Base-by-base conservation (phyloP, 805 yeast species). In the Myxozyma neglecta region DNA sequence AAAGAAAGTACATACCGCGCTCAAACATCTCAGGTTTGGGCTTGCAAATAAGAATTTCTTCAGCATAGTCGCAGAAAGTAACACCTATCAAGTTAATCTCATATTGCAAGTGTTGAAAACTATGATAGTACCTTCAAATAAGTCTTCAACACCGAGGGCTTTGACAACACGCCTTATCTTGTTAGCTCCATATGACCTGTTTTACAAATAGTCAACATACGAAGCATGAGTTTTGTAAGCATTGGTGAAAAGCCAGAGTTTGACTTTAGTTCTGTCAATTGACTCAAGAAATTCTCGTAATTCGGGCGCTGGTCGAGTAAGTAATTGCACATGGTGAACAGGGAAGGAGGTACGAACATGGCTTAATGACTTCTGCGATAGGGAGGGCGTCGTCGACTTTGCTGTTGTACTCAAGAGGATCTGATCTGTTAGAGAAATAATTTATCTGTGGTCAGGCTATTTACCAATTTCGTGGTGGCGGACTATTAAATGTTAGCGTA, bases 381-480 rank as follows among this genome's bases (percentile, higher is more conserved):
- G 97, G 97, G 51, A 93, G 79, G 0, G 97, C 86, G 72, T 93
- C 99, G 75, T 93, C 99, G 14, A 93, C 98, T 68, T 87, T 82
- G 50, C 81, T 79, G 74, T 93, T 93, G 76, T 93, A 93, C 67
- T 89, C 94, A 74, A 93, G 71, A 6, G 97, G 97, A 72, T 93
- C 88, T 63, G 16, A 14, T 13, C 46, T 16, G 46, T 32, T n/a
- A 18, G 53, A 13, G 2, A 83, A 68, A 76, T 13, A 36, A 13
- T 13, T 34, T 29, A 10, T 9, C 34, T 20, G n/a, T 16, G 37
- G n/a, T 24, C 13, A 76, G 29, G 29, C 29, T 24, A 69, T 79
- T 74, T 20, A 83, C 85, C 51, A 18, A 67, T 67, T 47, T 68
- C 64, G 69, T 84, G 86, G 68, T 82, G 77, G 64, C 86, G 75